Base-by-base conservation (phyloP, 1,139 yeast genomes). In the Saccharomyces hybrid region DNA sequence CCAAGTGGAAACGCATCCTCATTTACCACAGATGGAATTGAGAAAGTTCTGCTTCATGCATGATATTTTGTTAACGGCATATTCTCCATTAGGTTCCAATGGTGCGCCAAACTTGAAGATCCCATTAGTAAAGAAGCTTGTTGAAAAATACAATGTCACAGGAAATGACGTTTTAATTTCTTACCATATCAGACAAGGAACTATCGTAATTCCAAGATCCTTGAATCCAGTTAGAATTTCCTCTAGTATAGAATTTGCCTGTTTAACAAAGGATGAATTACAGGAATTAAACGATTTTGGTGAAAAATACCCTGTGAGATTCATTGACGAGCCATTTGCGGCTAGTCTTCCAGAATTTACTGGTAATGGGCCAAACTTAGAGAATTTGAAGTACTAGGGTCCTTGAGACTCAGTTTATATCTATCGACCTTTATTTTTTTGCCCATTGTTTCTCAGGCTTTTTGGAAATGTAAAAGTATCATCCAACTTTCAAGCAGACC, bases 1-100 rank as follows among this genome's bases (percentile, higher is more conserved):
- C 62, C 87, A 83, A 67, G 71, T 82, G 54, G 87, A 83, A 66
- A 70, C 80, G 46, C 86, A 83, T 61, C 86, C 86, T 50, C 77
- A 73, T 53, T 71, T 82, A 58, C 81, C 84, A 29, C 85, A 81
- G 62, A 65, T 69, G 11, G 79, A 79, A 44, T 67, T 83, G 58
- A 70, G 72, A 53, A 68, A 76, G 20, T 81, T 65, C 64, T 72
- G 77, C 61, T 70, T 71, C 51, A 63, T 71, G 8, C 68, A 82
- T 55, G 73, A 73, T n/a, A 79, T 83, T 55, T 56, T 70, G 29
- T 65, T 81, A 46, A 80, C 77, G 53, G 84, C 85, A 7, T 83
- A 79, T 64, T 81, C 85, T 7, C 87, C 87, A 48, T 72, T 82
- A 60, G 87, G 86, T 9, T 75, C 82, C 4, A 61, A 67, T 16